Evolutionary conservation across 768 basidiomycete genomes (phyloP).

Genomic region (Suillus fuscotomentosus): DNA sequence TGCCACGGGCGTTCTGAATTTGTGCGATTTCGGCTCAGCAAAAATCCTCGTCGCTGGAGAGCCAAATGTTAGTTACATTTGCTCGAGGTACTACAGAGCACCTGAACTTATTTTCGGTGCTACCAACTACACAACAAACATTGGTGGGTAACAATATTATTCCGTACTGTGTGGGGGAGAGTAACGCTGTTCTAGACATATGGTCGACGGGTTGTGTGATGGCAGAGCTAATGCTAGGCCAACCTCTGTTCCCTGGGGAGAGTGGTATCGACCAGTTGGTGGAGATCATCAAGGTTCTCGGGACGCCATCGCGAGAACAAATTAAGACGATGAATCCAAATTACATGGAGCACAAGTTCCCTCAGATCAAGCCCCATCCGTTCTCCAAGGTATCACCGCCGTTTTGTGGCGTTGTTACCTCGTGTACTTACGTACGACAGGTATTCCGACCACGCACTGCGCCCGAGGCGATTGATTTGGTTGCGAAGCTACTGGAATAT

Average conservation of each 20-base stretch:
- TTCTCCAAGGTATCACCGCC: slow-evolving; percentile 81
- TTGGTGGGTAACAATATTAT: slow-evolving; percentile 61
- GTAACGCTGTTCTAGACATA: slow-evolving; percentile 60
- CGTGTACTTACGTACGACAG: slow-evolving; percentile 37
- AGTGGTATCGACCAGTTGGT: slow-evolving; percentile 98
- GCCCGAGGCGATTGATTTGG: slow-evolving; percentile 93
- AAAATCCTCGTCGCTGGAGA: slow-evolving; percentile 98
- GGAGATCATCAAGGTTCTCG: slow-evolving; percentile 99
- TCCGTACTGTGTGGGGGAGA: slow-evolving; percentile 4
- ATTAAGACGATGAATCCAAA: slow-evolving; percentile 99
- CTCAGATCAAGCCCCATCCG: slow-evolving; percentile 99
- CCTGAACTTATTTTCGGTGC: slow-evolving; percentile 99
- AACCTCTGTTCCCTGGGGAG: slow-evolving; percentile 98
- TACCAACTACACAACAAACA: slow-evolving; percentile 99
- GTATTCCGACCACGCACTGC: slow-evolving; percentile 98
- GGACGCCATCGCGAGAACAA: slow-evolving; percentile 97
- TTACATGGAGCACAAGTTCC: slow-evolving; percentile 99
- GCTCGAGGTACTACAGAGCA: slow-evolving; percentile 98
- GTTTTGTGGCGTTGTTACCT: slow-evolving; percentile 6
- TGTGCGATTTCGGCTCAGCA: slow-evolving; percentile 98
- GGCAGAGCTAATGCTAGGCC: slow-evolving; percentile 99
- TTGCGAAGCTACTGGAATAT: slow-evolving; percentile 94
- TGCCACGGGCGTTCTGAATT: slow-evolving; percentile 92
- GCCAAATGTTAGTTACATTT: slow-evolving; percentile 99
- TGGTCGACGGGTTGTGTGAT: slow-evolving; percentile 99